Conservation (phyloP, 140 eudicot species). For the Anethum foeniculum region DNA sequence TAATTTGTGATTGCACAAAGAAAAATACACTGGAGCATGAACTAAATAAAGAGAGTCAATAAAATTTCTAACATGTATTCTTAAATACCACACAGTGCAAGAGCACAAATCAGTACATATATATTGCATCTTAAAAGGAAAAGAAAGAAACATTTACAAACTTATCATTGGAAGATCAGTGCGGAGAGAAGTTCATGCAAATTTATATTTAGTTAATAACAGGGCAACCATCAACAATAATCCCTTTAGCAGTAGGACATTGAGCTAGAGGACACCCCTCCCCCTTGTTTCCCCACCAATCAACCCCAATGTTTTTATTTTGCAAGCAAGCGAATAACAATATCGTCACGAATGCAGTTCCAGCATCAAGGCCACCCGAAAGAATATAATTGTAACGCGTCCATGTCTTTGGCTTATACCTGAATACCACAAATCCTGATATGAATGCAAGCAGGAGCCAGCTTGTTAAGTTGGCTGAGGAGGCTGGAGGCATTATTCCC, state of each 20-base stretch:
- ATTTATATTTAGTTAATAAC: neutral
- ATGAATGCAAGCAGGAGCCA: conserved; percentile 30
- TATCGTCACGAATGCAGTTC: conserved; percentile 36
- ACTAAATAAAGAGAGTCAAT: no score
- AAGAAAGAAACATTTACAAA: neutral
- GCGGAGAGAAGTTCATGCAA: neutral
- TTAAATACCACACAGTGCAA: neutral
- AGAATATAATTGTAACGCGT: conserved; percentile 33
- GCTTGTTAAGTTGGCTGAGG: conserved; percentile 29
- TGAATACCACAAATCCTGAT: conserved; percentile 25
- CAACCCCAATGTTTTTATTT: conserved; percentile 1
- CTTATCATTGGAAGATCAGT: no score
- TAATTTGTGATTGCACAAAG: no score
- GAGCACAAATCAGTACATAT: neutral
- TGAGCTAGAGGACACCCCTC: conserved; percentile 40
- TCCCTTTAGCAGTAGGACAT: conserved; percentile 39
- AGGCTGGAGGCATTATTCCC: conserved; percentile 32
- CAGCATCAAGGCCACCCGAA: conserved; percentile 43
- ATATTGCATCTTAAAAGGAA: no score
- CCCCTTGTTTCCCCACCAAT: conserved; percentile 34
- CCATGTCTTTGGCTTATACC: conserved; percentile 28
- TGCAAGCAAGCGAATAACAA: conserved; percentile 26
- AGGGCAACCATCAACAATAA: conserved; percentile 35
- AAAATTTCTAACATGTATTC: no score
- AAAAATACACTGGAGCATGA: no score